Evolutionary conservation across 2,329 filamentous ascomycete genomes (phyloP).

Genomic region (Trichoderma breve): DNA sequence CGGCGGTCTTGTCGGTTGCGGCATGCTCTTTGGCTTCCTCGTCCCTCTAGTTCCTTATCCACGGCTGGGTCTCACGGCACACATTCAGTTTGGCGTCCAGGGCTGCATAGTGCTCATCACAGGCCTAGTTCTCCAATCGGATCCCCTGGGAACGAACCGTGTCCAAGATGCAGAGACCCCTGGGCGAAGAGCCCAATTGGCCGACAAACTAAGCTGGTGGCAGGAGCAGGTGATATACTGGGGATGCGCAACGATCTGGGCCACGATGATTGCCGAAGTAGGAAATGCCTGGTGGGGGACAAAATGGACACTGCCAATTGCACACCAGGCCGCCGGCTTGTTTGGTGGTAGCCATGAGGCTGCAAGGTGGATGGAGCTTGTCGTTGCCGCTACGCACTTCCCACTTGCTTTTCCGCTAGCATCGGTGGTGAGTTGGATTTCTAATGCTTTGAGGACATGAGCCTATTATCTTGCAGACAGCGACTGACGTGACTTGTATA

Average conservation of each 20-base stretch:
- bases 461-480: background rate
- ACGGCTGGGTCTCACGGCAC: slow-evolving; percentile 17
- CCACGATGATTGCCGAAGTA: slow-evolving; percentile 16
- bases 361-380: slow-evolving; percentile 12
- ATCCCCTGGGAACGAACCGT: background rate
- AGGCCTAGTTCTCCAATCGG: slow-evolving; percentile 12
- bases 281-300: slow-evolving; percentile 21
- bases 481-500: background rate
- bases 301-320: background rate
- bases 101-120: slow-evolving; percentile 14
- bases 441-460: background rate
- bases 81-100: slow-evolving; percentile 16
- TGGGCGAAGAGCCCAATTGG: background rate
- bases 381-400: background rate
- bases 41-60: slow-evolving; percentile 16
- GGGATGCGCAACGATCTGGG: slow-evolving; percentile 5
- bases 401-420: background rate
- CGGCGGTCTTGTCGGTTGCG: slow-evolving; percentile 8
- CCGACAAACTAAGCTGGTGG: slow-evolving; percentile 6
- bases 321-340: slow-evolving; percentile 8
- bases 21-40: slow-evolving; percentile 19
- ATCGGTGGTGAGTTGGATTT: background rate
- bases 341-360: background rate
- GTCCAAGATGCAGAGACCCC: background rate
- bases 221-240: background rate